Base-by-base conservation (phyloP, 2,329 filamentous ascomycete species). In the Chaetomium sp. region DNA sequence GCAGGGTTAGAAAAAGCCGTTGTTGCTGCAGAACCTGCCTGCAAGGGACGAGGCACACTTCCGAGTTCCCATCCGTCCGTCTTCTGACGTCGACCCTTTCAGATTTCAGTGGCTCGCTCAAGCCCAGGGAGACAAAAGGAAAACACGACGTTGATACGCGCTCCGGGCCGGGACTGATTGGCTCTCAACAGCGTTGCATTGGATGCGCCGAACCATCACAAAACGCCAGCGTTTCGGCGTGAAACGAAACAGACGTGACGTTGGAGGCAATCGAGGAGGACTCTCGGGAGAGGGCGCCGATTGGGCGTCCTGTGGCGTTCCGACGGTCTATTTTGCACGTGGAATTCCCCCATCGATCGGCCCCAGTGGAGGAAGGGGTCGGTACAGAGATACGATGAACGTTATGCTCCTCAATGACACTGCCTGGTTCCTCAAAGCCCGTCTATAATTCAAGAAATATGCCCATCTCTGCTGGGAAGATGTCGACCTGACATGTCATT, bases 11-110 rank as follows among this genome's bases (percentile, higher is more conserved):
- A 38, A 60, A 60, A 55, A 46, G 46, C 43, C 43, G 34, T 41
- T 27, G 52, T 56, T 54, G 50, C 55, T 55, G 53, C 54, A 59
- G 51, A 58, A 58, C 4, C 58, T 27, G 19, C n/a, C n/a, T 63
- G 63, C 63, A 65, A 65, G 60, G 61, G 53, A 61, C 62, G 42
- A 56, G 37, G 33, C 42, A 53, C 40, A 37, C 33, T 37, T 14
- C 52, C 7, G 44, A 42, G 6, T 27, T 27, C 19, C 19, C 19
- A 27, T 27, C 19, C 19, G 19, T 27, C 19, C 19, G 19, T 27
- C 2, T 27, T 27, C 19, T 27, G 19, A 27, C 19, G 3, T 27
- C 19, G 19, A 27, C 19, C 19, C 19, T 3, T 27, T n/a, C n/a
- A n/a, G n/a, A n/a, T n/a, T 27, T 27, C 19, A 27, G 19, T 27